Conservation (phyloP, 2,329 filamentous ascomycete species). For the Fusarium gaditjirri region DNA sequence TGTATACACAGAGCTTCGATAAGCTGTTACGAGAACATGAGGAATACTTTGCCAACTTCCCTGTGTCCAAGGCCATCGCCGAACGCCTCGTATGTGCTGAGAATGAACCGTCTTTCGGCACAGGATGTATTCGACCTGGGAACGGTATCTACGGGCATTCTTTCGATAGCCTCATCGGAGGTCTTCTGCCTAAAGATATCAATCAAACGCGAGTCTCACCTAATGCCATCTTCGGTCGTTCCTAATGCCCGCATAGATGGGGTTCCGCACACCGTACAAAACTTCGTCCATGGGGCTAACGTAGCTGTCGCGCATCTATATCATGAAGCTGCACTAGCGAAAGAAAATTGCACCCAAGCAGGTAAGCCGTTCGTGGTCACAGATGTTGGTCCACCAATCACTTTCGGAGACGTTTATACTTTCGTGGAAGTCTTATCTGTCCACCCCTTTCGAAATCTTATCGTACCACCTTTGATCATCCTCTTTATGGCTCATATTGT, state of each 20-base stretch:
- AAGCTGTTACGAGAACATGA: neutral
- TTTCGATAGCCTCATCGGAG: neutral
- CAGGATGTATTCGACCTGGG: conserved; percentile 15
- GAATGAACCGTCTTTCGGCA: neutral
- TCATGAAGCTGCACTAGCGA: conserved; percentile 1
- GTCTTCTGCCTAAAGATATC: neutral
- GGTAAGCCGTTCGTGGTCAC: conserved; percentile 9
- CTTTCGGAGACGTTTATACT: neutral
- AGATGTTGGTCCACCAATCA: neutral
- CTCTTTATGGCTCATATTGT: neutral
- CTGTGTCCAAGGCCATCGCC: neutral
- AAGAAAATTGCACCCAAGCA: neutral
- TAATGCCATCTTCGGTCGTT: accelerated
- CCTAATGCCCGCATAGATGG: neutral
- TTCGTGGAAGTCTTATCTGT: neutral
- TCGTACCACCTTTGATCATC: neutral
- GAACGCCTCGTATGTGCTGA: neutral
- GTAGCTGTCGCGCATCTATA: conserved; percentile 10
- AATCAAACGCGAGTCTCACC: neutral
- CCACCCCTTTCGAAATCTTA: neutral
- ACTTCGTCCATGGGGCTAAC: conserved; percentile 7
- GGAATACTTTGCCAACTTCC: conserved; percentile 1
- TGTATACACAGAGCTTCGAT: neutral
- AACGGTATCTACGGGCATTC: conserved; percentile 11
- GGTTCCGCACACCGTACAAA: conserved; percentile 3